Evolutionary conservation across 768 basidiomycete genomes (phyloP).

Genomic region (Agaricus blazei): DNA sequence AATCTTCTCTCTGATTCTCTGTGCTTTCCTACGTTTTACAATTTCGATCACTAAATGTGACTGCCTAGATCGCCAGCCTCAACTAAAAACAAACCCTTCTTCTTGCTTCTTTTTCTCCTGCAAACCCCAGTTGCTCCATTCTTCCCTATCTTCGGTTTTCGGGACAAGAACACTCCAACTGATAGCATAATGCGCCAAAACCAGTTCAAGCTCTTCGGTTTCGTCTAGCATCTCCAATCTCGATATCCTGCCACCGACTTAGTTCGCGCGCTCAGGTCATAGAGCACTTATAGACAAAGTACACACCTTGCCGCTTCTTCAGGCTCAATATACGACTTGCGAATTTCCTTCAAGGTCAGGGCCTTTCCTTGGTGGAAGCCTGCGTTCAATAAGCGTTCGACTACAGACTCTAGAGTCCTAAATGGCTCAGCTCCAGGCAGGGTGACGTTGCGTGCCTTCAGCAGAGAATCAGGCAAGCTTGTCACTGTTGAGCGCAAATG

Average conservation of each 20-base stretch:
- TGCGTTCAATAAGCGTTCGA: conserved; percentile 50
- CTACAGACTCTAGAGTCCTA: conserved; percentile 49
- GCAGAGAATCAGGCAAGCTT: not conserved
- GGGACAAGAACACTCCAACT: conserved; percentile 54
- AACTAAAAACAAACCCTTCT: not conserved
- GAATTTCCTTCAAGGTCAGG: conserved; percentile 65
- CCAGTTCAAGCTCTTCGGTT: conserved; percentile 88
- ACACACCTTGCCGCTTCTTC: conserved; percentile 56
- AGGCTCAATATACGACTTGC: conserved; percentile 39
- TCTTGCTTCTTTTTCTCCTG: conserved; percentile 14
- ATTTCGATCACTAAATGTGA: not conserved
- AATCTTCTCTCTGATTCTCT: conserved; percentile 27
- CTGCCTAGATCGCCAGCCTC: not conserved
- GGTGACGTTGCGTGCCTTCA: conserved; percentile 64
- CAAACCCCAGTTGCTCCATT: conserved; percentile 34
- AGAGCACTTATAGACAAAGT: not conserved
- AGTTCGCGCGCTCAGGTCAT: not conserved
- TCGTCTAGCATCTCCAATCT: conserved; percentile 88
- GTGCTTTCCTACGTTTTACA: not conserved
- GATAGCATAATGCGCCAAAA: conserved; percentile 85
- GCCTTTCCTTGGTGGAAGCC: conserved; percentile 55
- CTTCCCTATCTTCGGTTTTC: conserved; percentile 11
- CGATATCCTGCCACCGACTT: conserved; percentile 50
- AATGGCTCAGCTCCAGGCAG: conserved; percentile 73
- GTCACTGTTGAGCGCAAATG: not conserved